Evolutionary conservation across 2,329 filamentous ascomycete genomes (phyloP).

Genomic region (Exophiala lecanii-corni): DNA sequence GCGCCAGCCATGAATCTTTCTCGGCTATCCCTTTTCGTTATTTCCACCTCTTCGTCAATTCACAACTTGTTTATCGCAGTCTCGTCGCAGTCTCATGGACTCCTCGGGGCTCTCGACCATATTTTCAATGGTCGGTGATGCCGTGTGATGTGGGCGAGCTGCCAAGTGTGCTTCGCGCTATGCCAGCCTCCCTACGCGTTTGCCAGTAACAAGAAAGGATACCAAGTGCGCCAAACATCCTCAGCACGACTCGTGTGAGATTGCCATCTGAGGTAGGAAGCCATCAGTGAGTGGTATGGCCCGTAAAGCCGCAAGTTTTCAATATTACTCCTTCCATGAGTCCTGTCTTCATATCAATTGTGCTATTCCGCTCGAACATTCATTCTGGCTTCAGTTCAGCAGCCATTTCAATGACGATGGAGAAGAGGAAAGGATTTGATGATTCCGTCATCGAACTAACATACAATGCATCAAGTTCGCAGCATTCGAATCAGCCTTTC

Average conservation of each 20-base stretch:
- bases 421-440: neutral
- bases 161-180: constrained; percentile 1
- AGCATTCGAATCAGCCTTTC: neutral
- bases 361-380: neutral
- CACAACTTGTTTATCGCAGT: neutral
- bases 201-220: neutral
- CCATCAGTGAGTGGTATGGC: neutral
- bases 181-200: neutral
- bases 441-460: constrained; percentile 1
- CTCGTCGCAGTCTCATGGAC: too few relatives aligned
- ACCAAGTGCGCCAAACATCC: neutral
- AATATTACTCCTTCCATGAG: neutral
- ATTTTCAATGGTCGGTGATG: neutral
- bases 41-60: neutral
- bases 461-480: neutral
- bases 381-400: neutral
- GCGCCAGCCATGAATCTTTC: neutral
- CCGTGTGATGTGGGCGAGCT: neutral
- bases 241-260: neutral
- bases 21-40: neutral
- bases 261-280: neutral
- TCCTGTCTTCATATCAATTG: neutral
- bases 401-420: neutral
- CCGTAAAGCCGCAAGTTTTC: neutral
- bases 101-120: neutral